These are phyloP conservation scores for Phyllosticta citribraziliensis DNA, from an alignment of 2,329 filamentous ascomycete genomes.

Conservation along the genomic window DNA sequence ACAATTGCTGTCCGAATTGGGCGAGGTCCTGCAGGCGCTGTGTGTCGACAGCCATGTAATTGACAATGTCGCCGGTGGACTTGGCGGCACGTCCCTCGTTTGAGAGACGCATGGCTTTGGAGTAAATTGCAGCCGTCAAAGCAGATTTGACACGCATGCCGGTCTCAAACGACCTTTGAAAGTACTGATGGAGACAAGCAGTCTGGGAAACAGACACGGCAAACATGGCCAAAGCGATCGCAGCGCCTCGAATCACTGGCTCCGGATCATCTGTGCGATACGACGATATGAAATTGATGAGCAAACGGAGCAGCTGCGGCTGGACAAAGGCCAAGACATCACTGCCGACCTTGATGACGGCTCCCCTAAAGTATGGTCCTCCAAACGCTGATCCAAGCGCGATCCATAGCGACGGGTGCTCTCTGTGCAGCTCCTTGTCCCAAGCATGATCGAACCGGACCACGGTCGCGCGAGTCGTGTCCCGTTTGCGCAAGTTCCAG, in stretches of 20 bases:
- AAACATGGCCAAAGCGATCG: constrained; percentile 91
- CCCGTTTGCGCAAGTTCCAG: constrained; percentile 76
- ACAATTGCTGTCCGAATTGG: constrained; percentile 89
- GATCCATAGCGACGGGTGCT: constrained; percentile 73
- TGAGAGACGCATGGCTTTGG: constrained; percentile 79
- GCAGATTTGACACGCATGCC: constrained; percentile 96
- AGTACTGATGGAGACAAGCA: constrained; percentile 89
- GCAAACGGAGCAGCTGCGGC: constrained; percentile 73
- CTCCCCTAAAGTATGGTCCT: constrained; percentile 69
- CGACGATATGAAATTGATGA: constrained; percentile 78
- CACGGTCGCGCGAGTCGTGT: constrained; percentile 68
- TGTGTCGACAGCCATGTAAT: constrained; percentile 98
- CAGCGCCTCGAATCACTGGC: constrained; percentile 72
- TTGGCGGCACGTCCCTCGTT: constrained; percentile 86
- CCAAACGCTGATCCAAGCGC: constrained; percentile 78
- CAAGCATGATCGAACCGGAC: constrained; percentile 63
- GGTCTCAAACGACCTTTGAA: constrained; percentile 86
- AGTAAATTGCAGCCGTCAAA: constrained; percentile 82
- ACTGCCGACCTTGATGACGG: constrained; percentile 80
- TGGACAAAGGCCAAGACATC: constrained; percentile 81
- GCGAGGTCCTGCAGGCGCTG: constrained; percentile 90
- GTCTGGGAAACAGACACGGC: constrained; percentile 77
- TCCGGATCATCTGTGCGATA: constrained; percentile 57
- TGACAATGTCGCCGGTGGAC: constrained; percentile 95
- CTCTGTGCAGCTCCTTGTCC: constrained; percentile 64